Evolutionary conservation across 148 eudicot genomes (phyloP), one percentile per base, ranked within the genome.

Genomic region (Bassia scoparia): DNA sequence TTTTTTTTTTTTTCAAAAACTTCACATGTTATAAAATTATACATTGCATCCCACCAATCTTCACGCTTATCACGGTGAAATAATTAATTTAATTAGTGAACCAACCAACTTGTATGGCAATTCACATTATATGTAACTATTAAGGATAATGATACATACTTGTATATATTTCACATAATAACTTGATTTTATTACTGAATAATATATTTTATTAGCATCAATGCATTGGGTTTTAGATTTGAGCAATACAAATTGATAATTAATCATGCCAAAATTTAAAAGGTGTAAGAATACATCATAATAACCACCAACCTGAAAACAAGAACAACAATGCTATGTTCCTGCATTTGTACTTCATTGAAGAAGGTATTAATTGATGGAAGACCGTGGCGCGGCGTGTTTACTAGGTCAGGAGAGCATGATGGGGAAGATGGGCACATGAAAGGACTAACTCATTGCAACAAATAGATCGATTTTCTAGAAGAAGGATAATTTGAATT

Each of bases 361-460:
- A 61, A 20, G 24, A 31, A 24, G 59, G 10, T 37, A 71, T 61
- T 13, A 7, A 8, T 41, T 0, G 21, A 48, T 23, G 14, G 29
- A 58, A 7, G 24, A 60, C 33, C 35, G 6, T 35, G 17, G 24
- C 14, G 16, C 23, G 69, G n/a, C 23, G 8, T 24, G 61, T 3
- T 0, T 6, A 75, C 60, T 79, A 87, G 93, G 85, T 79, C n/a
- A 91, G 86, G 88, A 81, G 92, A 89, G 88, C 98, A 83, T 68
- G 96, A 90, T 93, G 98, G 98, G 79, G 98, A 93, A 93, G 94
- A 81, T 20, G 78, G 98, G 98, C 98, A 93, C 98, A 90, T 93
- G 98, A 87, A 93, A 44, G 52, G 58, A 87, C 98, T 76, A 90
- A 92, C 92, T 86, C 96, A 85, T 26, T 37, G 21, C 74, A 34